Base-by-base conservation (phyloP, 2,329 filamentous ascomycete species). In the Scedosporium apiospermum region DNA sequence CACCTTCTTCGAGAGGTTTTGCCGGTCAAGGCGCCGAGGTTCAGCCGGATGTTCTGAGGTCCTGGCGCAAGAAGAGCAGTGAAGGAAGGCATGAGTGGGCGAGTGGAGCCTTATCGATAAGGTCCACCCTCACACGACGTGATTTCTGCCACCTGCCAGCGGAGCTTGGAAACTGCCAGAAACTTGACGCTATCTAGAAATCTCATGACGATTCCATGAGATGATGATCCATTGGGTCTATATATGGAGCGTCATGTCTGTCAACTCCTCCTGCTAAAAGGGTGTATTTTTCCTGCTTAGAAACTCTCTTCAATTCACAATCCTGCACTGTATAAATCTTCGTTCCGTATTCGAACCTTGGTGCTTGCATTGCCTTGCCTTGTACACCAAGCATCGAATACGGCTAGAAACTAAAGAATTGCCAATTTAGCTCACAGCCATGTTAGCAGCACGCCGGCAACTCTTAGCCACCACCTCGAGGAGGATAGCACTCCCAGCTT, bases 381-480 rank as follows among this genome's bases (percentile, higher is more conserved):
- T 49, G 44, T 10, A 18, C 21, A 18, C 16, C 10, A 38, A 38
- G 34, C 34, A 12, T 38, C 10, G 34, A 38, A 38, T 38, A 38
- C 34, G 34, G 34, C 34, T 38, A 12, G 34, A 38, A 38, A 38
- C 34, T 14, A 38, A 30, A 30, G 4, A 30, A 18, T n/a, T 49
- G 6, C 18, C 9, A 49, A 49, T 21, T 26, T 55, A 55, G 1
- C 18, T 6, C 12, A 23, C 7, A 49, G 21, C 6, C 51, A 55
- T 78, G 77, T 76, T 77, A 71, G 74, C 76, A 71, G 74, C 76
- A 46, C 72, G 76, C 67, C 72, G 70, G 65, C 75, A 77, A 66
- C 63, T 78, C 4, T 63, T 68, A 74, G 62, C 69, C 71, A 51
- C 73, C 75, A 64, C 72, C 74, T 60, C 74, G 75, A 68, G 73